Conservation (phyloP, 2,329 filamentous ascomycete genomes). For the Fonsecaea monophora region DNA sequence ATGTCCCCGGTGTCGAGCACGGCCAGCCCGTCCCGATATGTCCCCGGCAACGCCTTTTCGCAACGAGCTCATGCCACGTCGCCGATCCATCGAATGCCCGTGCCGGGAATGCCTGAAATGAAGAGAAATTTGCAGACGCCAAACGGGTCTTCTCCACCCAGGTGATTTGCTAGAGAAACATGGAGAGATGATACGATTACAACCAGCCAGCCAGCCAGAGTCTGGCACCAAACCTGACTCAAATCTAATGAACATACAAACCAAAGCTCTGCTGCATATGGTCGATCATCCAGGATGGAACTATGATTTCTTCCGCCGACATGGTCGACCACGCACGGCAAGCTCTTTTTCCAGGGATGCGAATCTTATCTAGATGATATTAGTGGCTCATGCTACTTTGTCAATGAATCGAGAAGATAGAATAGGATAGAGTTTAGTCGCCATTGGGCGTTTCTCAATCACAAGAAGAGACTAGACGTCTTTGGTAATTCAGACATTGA, state of each 20-base stretch:
- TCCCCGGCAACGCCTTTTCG: slow-evolving; percentile 40
- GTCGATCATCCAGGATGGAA: neutral
- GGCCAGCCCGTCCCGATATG: slow-evolving; percentile 27
- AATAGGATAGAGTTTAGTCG: too few species aligned
- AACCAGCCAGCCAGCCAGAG: neutral
- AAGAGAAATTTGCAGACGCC: slow-evolving; percentile 27
- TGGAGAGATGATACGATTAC: slow-evolving; percentile 14
- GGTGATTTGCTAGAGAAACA: slow-evolving; percentile 21
- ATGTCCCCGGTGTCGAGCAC: slow-evolving; percentile 10
- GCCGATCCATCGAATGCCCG: slow-evolving; percentile 27
- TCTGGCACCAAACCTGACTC: neutral
- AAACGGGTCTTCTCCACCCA: slow-evolving; percentile 18
- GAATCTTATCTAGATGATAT: neutral
- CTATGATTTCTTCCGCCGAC: neutral
- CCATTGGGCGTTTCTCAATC: neutral
- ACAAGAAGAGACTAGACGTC: neutral
- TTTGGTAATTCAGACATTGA: neutral
- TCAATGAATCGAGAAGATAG: neutral
- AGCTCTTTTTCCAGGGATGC: neutral
- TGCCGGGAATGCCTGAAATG: slow-evolving; percentile 38
- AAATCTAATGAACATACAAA: slow-evolving; percentile 4
- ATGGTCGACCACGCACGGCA: neutral
- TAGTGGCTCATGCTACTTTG: neutral
- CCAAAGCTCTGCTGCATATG: neutral
- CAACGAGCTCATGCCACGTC: slow-evolving; percentile 33